Evolutionary conservation across 257 asterid genomes (phyloP).

Genomic region (Solanum okadae): DNA sequence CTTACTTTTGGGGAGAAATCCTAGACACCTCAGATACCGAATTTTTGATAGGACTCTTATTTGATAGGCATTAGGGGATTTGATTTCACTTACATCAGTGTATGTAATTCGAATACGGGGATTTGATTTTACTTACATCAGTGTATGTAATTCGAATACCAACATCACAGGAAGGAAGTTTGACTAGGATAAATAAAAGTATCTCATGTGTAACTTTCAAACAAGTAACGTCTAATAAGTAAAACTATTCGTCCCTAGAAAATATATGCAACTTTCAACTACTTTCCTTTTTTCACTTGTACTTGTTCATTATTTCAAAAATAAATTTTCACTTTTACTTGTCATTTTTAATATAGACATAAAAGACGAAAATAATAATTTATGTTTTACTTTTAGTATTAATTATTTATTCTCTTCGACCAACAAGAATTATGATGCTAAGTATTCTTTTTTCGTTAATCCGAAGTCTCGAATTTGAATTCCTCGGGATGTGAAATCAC

Average conservation of each 20-base stretch:
- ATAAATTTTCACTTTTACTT: no score
- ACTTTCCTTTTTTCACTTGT: no score
- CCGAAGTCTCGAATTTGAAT: accelerated
- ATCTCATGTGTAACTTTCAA: not conserved
- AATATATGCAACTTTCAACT: not conserved
- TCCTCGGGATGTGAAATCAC: accelerated
- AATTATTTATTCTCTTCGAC: not conserved
- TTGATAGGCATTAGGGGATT: not conserved
- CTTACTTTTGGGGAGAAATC: not conserved
- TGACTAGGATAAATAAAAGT: not conserved
- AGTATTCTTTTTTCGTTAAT: no score
- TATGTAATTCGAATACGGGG: no score
- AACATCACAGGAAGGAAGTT: no score
- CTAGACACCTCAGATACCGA: accelerated
- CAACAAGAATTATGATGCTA: not conserved
- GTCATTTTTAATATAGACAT: accelerated
- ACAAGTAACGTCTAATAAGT: not conserved
- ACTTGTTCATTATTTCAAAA: no score
- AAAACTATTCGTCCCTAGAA: no score
- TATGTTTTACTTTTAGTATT: no score
- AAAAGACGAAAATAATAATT: no score
- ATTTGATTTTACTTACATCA: no score
- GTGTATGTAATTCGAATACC: not conserved
- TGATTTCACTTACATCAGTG: no score
- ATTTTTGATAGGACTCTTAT: not conserved